A percentile compares a stretch with the other conserved stretches of the same genome.
Conservation (phyloP, 106 monocot species). For the Narthecium ossifragum region DNA sequence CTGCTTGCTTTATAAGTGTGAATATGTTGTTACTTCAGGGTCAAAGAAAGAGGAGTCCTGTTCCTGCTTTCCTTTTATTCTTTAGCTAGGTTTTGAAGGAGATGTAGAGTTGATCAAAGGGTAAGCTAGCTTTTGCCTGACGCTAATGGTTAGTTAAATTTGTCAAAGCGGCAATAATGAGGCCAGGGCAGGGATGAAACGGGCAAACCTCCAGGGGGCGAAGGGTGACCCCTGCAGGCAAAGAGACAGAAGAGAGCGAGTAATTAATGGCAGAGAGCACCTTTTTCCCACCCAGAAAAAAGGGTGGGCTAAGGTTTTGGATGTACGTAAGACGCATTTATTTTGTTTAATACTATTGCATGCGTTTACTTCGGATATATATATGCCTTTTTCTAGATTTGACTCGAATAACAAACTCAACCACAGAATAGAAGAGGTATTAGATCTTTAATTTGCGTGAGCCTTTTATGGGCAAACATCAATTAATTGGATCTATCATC, state of each 20-base stretch:
- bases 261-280: not conserved
- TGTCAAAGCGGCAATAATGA: not conserved
- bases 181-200: not conserved
- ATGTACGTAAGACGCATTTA: no score
- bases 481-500: no score
- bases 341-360: no score
- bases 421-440: no score
- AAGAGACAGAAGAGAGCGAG: not conserved
- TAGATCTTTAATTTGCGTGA: no score
- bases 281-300: not conserved
- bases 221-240: conserved; percentile 5
- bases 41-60: not conserved
- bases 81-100: not conserved
- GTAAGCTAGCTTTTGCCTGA: not conserved
- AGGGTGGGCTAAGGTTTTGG: no score
- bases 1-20: not conserved
- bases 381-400: not conserved
- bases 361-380: no score
- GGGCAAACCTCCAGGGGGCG: not conserved
- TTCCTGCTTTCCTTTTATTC: no score
- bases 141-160: conserved; percentile 1
- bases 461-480: no score
- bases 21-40: not conserved
- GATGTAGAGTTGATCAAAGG: not conserved
- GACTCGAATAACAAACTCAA: not conserved